Evolutionary conservation across 2,329 filamentous ascomycete species (phyloP), one percentile per base, ranked within the genome.

Genomic region (Lecanicillium sp.): DNA sequence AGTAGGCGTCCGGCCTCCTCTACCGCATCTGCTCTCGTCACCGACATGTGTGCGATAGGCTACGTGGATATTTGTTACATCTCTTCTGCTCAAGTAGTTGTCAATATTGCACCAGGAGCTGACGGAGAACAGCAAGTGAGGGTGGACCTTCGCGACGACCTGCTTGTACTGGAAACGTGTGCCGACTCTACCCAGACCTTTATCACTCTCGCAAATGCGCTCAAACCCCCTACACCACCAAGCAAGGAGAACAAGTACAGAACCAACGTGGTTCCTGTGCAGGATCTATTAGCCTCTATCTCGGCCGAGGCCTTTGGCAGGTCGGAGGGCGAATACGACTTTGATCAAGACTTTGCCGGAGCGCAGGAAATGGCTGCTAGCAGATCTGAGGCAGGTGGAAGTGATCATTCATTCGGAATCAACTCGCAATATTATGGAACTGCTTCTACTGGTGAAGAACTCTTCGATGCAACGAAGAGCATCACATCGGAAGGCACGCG

Each of bases 101-200:
- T 93, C 2, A 78, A 80, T 39, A 71, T 90, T 11, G 68, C 72
- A 19, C 72, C 72, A 2, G 70, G 71, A 2, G 47, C 55, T 4
- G 76, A 82, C 29, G 78, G 75, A 1, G 74, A 81, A 24, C 85
- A 83, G 54, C 78, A 81, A 33, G 66, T 96, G 12, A 84, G 93
- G 55, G 75, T 96, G 1, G 87, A 95, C 54, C 70, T 97, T 39
- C 81, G 81, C 52, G 90, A 95, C 59, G 86, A 95, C 54, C 74
- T 98, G 1, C 74, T 98, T 45, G 84, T 98, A 27, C 70, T 98
- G 6, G 93, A 98, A 65, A 94, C 90, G 1, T 98, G 94, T 59
- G 93, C 93, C 24, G 93, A 98, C 66, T 98, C 93, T 2, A 97
- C 90, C 0, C 90, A 96, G 63, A 98, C 93, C 0, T 74, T 98